phyloP scores from a whole-genome alignment of 1,284 basidiomycete genomes.

The Marasmius tenuissimus region DNA sequence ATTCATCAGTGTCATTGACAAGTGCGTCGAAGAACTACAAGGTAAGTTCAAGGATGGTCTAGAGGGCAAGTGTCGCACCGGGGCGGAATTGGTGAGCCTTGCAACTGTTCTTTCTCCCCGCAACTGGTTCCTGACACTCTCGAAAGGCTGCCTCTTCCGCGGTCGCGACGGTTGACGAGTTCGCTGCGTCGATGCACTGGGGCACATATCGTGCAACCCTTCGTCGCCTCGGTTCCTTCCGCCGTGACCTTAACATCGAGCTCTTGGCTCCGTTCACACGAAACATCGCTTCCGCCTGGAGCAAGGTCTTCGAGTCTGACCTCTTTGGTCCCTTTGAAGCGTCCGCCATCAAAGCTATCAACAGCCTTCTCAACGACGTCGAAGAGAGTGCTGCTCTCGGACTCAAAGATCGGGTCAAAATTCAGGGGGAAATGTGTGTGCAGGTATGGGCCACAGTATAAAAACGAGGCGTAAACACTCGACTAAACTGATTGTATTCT shows the following conservation, averaged over 20 bases:
- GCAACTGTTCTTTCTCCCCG: background rate
- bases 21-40: conserved; percentile 46
- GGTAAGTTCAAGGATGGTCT: conserved; percentile 51
- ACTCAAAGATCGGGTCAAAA: conserved; percentile 49
- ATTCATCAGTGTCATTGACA: conserved; percentile 43
- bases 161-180: conserved; percentile 46
- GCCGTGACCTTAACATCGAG: conserved; percentile 60
- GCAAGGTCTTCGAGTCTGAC: conserved; percentile 58
- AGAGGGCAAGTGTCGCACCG: conserved; percentile 54
- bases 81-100: conserved; percentile 45
- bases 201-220: conserved; percentile 36
- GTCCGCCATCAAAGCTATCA: conserved; percentile 36
- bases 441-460: background rate
- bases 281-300: conserved; percentile 59
- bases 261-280: conserved; percentile 56
- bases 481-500: conserved; percentile 7
- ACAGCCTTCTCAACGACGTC: conserved; percentile 46
- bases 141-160: conserved; percentile 48
- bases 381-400: conserved; percentile 48
- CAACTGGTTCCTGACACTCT: background rate
- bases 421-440: conserved; percentile 51
- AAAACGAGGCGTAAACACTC: background rate
- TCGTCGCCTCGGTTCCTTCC: conserved; percentile 53
- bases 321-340: conserved; percentile 51
- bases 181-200: conserved; percentile 58